Conservation (phyloP, 192 early-diverging fungal species). For the Podila epigama region DNA sequence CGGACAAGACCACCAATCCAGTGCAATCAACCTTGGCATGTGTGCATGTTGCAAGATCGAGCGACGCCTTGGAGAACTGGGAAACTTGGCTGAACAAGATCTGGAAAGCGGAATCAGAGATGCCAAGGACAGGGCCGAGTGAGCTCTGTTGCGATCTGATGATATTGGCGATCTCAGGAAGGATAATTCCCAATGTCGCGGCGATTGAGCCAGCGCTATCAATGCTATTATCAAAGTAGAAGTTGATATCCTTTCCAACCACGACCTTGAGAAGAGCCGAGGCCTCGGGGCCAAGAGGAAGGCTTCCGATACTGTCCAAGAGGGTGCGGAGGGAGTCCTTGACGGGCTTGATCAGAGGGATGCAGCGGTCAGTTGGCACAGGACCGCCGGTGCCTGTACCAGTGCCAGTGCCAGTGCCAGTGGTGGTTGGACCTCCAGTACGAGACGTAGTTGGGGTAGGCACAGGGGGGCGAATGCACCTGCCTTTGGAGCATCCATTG, state of each 20-base stretch:
- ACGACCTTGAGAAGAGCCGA: constrained; percentile 5
- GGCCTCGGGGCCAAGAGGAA: constrained; percentile 5
- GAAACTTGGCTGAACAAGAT: neutral
- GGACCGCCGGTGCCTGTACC: neutral
- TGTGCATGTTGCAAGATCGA: neutral
- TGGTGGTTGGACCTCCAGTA: too few species aligned
- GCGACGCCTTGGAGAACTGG: neutral
- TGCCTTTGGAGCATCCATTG: neutral
- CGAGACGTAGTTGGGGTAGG: too few species aligned
- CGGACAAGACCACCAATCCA: constrained; percentile 1
- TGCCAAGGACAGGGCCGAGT: neutral
- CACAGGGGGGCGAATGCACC: too few species aligned
- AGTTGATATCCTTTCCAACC: neutral
- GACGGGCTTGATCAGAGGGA: constrained; percentile 13
- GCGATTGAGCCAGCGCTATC: constrained; percentile 8
- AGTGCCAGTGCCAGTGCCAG: neutral
- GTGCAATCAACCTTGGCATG: constrained; percentile 1
- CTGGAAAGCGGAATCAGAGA: constrained; percentile 6
- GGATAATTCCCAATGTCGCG: neutral
- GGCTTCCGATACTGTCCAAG: neutral
- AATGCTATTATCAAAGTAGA: constrained; percentile 9
- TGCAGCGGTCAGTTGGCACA: neutral
- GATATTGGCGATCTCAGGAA: constrained; percentile 7
- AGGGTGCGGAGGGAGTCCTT: neutral
- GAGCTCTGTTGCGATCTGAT: neutral